A percentile compares a stretch with the other conserved stretches of the same genome.
phyloP scores from a whole-genome alignment of 2,329 filamentous ascomycete species.

The Botrytis galanthina region DNA sequence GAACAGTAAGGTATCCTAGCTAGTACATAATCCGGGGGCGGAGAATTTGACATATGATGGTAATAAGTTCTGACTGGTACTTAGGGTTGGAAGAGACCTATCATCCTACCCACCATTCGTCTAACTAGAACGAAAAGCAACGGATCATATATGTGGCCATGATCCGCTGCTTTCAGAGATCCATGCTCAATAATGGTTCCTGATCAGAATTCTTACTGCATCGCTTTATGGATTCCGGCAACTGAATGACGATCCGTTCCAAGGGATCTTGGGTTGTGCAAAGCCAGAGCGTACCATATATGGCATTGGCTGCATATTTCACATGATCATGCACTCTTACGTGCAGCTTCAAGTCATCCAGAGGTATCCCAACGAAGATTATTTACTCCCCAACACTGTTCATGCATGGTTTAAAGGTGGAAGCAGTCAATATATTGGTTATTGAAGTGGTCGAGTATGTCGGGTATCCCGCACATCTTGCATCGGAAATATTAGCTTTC shows the following conservation, averaged over 20 bases:
- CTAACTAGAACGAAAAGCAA: neutral
- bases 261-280: neutral
- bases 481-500: neutral
- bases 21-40: neutral
- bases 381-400: neutral
- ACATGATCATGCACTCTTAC: neutral
- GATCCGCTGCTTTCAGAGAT: neutral
- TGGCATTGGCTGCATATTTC: neutral
- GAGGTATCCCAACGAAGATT: neutral
- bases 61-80: neutral
- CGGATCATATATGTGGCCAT: neutral
- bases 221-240: neutral
- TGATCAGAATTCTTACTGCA: neutral
- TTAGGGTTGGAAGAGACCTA: neutral
- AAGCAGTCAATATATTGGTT: neutral
- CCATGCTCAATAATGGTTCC: neutral
- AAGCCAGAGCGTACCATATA: neutral
- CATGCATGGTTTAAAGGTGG: neutral
- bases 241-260: neutral
- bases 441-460: neutral
- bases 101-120: neutral
- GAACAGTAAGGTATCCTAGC: constrained; percentile 8
- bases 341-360: neutral
- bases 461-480: neutral
- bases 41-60: neutral